These are phyloP conservation scores for Dryadomyces quercivorus DNA, from an alignment of 2,329 filamentous ascomycete genomes.

Conservation along the genomic window DNA sequence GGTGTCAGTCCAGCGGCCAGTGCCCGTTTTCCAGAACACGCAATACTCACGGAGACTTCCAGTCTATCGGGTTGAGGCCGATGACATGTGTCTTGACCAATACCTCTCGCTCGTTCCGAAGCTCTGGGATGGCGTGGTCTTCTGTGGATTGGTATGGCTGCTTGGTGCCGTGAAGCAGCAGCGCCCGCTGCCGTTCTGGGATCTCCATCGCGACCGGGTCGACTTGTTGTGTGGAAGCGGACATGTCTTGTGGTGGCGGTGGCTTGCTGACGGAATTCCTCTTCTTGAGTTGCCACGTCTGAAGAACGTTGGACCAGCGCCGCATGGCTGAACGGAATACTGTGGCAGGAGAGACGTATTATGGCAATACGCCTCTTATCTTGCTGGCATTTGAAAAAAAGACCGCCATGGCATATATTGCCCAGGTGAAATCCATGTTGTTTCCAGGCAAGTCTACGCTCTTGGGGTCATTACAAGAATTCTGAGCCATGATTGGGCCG, in stretches of 20 bases:
- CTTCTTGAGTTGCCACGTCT: background rate
- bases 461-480: background rate
- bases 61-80: slow-evolving; percentile 67
- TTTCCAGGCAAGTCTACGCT: background rate
- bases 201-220: background rate
- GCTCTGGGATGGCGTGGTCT: slow-evolving; percentile 16
- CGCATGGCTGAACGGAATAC: too few species aligned
- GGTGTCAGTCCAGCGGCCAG: background rate
- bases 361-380: background rate
- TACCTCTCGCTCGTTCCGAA: slow-evolving; percentile 30
- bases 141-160: slow-evolving; percentile 18
- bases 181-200: slow-evolving; percentile 14
- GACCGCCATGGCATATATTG: background rate
- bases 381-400: background rate
- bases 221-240: background rate
- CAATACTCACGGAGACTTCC: slow-evolving; percentile 57
- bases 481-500: background rate
- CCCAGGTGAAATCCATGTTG: background rate
- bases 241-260: background rate
- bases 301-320: background rate
- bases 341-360: background rate
- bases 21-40: slow-evolving; percentile 16
- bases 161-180: slow-evolving; percentile 18
- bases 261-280: too few species aligned
- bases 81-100: slow-evolving; percentile 53